phyloP scores from a whole-genome alignment of 2,329 filamentous ascomycete species.

The Claviceps cyperi region DNA sequence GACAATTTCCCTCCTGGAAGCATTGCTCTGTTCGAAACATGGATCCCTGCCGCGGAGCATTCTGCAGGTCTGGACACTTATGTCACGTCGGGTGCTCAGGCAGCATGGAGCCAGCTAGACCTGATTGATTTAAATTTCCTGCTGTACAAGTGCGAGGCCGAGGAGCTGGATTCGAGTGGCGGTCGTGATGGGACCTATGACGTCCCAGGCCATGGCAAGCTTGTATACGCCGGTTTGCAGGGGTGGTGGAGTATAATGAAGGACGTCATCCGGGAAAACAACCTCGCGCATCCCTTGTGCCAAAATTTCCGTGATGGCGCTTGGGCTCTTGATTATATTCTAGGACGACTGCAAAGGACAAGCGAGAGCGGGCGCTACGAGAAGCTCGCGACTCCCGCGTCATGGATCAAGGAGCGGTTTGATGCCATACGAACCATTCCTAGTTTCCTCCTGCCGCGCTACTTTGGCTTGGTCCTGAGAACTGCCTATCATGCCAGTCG shows the following conservation, averaged over 20 bases:
- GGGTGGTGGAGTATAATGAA: constrained; percentile 94
- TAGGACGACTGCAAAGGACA: constrained; percentile 61
- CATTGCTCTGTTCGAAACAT: constrained; percentile 91
- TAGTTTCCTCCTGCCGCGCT: constrained; percentile 78
- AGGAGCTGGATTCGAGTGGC: constrained; percentile 65
- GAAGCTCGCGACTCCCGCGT: constrained; percentile 48
- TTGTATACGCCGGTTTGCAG: constrained; percentile 93
- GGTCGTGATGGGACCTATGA: constrained; percentile 79
- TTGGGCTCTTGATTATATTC: constrained; percentile 84
- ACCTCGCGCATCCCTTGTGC: constrained; percentile 85
- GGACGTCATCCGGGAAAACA: constrained; percentile 72
- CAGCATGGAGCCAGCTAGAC: constrained; percentile 60
- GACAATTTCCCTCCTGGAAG: constrained; percentile 84
- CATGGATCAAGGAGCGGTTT: constrained; percentile 74
- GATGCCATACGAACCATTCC: constrained; percentile 75
- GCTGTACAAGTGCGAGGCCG: constrained; percentile 80
- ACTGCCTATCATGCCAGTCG: constrained; percentile 78
- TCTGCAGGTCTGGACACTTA: constrained; percentile 71
- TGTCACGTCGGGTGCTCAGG: constrained; percentile 66
- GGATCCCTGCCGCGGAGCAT: constrained; percentile 79
- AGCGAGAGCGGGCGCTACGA: constrained; percentile 48
- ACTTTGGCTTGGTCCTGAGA: constrained; percentile 80
- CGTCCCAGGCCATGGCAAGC: constrained; percentile 67
- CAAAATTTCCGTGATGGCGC: constrained; percentile 82
- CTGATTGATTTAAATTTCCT: constrained; percentile 82